Evolutionary conservation across 2,329 filamentous ascomycete species (phyloP).

Genomic region (Sordariomycetes sp.): DNA sequence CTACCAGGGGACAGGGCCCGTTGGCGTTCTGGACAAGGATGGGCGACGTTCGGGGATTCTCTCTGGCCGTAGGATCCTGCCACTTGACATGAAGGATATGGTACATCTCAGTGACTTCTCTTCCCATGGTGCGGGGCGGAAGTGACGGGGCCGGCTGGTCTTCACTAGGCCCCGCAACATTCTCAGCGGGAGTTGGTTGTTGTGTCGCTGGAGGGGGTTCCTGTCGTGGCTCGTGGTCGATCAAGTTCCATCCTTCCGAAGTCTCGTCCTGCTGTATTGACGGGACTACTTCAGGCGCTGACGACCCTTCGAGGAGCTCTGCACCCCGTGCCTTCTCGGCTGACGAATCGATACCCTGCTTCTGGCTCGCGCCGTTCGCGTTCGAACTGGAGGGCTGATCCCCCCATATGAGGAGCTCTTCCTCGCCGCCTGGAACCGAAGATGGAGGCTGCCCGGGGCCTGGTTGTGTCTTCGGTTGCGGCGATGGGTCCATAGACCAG

Average conservation of each 20-base stretch:
- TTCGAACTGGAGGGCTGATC: neutral
- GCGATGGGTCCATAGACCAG: conserved; percentile 3
- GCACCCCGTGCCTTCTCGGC: neutral
- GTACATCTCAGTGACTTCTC: conserved; percentile 61
- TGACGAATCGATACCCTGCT: neutral
- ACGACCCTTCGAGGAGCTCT: neutral
- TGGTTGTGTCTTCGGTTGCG: neutral
- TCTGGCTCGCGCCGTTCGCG: neutral
- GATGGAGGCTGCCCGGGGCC: neutral
- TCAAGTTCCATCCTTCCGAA: conserved; percentile 3
- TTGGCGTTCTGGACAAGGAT: conserved; percentile 90
- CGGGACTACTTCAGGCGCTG: neutral
- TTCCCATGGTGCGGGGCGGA: conserved; percentile 22
- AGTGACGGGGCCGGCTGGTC: conserved; percentile 17
- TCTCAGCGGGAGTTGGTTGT: neutral
- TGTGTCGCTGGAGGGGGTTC: neutral
- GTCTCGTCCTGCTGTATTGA: neutral
- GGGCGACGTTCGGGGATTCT: conserved; percentile 66
- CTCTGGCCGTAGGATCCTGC: conserved; percentile 52
- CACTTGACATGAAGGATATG: conserved; percentile 87
- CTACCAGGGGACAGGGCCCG: conserved; percentile 85
- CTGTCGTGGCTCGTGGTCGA: neutral
- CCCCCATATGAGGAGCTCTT: conserved; percentile 3
- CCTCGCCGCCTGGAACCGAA: neutral
- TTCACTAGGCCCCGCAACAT: neutral